A percentile compares a stretch with the other conserved stretches of the same genome.
These are phyloP conservation scores for Carex littledalei DNA, from an alignment of 176 grass and related monocot species.

Conservation along the genomic window DNA sequence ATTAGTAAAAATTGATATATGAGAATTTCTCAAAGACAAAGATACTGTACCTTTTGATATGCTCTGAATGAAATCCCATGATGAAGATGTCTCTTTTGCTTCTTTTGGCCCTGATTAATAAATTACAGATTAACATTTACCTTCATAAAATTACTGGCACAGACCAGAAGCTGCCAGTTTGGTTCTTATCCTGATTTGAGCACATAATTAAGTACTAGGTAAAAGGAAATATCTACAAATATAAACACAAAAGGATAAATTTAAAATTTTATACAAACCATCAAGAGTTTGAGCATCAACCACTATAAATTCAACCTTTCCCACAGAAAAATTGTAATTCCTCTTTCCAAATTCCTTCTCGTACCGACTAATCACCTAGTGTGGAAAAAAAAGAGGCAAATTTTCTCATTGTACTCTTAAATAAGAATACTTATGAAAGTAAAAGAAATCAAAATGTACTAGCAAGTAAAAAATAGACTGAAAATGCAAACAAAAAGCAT, in stretches of 20 bases:
- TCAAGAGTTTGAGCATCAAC: slow-evolving; percentile 98
- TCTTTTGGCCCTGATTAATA: slow-evolving; percentile 54
- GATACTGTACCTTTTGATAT: slow-evolving; percentile 52
- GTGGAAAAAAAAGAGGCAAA: slow-evolving; percentile 11
- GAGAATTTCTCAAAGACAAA: slow-evolving; percentile 13
- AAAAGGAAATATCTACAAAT: slow-evolving; percentile 6
- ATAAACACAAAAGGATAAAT: background rate
- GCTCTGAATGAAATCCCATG: slow-evolving; percentile 81
- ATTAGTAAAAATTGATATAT: slow-evolving; percentile 17
- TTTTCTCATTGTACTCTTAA: background rate
- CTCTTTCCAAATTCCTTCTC: slow-evolving; percentile 87
- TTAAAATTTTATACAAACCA: slow-evolving; percentile 46
- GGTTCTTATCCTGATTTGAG: background rate
- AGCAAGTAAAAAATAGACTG: background rate
- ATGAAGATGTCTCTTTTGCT: slow-evolving; percentile 65
- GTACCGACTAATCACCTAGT: slow-evolving; percentile 65
- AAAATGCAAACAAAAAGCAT: slow-evolving; percentile 18
- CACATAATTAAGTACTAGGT: slow-evolving; percentile 4
- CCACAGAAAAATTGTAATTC: slow-evolving; percentile 71
- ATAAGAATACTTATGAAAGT: background rate
- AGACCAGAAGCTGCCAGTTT: background rate
- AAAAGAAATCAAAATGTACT: background rate
- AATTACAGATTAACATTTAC: slow-evolving; percentile 19
- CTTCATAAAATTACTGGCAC: slow-evolving; percentile 15
- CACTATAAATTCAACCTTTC: slow-evolving; percentile 73